phyloP scores from a whole-genome alignment of 352 stramenopile species.

The Pythium vanterpoolii region DNA sequence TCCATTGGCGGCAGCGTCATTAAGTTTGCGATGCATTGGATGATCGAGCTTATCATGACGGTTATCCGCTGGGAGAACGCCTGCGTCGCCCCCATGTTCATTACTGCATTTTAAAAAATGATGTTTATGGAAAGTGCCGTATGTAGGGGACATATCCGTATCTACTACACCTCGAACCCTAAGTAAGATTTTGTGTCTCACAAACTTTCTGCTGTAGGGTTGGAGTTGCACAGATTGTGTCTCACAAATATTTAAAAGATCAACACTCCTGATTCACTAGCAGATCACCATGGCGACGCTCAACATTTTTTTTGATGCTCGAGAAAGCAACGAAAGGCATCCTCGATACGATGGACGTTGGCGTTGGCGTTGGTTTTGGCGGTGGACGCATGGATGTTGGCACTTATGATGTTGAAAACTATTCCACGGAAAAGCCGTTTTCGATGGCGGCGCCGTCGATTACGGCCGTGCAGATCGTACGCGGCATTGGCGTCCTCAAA shows the following conservation, averaged over 20 bases:
- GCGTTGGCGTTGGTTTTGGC: neutral
- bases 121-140: neutral
- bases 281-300: no score
- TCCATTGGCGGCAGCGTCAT: slow-evolving; percentile 50
- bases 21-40: slow-evolving; percentile 68
- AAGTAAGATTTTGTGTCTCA: no score
- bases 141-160: neutral
- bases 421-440: neutral
- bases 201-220: no score
- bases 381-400: neutral
- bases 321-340: no score
- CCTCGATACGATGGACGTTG: neutral
- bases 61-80: slow-evolving; percentile 66
- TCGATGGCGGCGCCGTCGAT: neutral
- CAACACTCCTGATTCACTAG: no score
- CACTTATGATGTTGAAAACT: neutral
- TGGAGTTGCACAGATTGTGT: no score
- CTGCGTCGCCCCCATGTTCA: slow-evolving; percentile 49
- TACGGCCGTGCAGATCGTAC: slow-evolving; percentile 18
- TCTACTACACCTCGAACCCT: neutral
- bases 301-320: no score
- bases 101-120: slow-evolving; percentile 7
- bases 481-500: slow-evolving; percentile 16
- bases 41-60: slow-evolving; percentile 77
- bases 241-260: no score